A percentile compares a stretch with the other conserved stretches of the same genome.
Conservation (phyloP, 1,284 basidiomycete genomes). For the Sanghuangporus baumii region DNA sequence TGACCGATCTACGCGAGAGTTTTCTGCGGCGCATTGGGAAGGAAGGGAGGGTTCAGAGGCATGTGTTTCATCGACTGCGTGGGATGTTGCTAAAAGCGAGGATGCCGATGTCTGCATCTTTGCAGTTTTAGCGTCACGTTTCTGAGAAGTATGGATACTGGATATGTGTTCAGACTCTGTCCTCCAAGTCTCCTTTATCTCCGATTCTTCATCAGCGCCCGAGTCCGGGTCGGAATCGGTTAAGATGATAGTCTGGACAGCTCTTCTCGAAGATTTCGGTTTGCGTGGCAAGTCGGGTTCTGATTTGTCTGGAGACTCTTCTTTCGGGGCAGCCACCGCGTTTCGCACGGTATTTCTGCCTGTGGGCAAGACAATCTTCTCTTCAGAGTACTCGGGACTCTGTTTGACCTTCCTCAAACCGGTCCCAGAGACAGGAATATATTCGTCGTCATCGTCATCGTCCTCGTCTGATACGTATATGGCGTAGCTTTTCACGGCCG, state of each 20-base stretch:
- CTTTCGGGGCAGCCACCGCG: background rate
- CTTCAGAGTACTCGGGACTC: background rate
- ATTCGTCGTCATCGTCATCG: slow-evolving; percentile 12
- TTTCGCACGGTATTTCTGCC: background rate
- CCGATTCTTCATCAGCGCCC: background rate
- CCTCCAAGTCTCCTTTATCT: background rate
- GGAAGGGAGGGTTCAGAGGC: background rate
- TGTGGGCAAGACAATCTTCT: background rate
- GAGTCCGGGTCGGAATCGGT: slow-evolving; percentile 8
- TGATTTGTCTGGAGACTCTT: background rate
- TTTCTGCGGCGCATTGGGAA: background rate
- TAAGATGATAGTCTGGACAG: slow-evolving; percentile 3
- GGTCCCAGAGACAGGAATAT: background rate
- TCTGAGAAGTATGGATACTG: background rate
- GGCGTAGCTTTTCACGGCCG: background rate
- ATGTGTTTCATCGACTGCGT: background rate
- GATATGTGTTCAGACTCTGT: background rate
- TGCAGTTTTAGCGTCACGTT: background rate
- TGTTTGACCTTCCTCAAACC: background rate
- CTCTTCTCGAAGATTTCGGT: slow-evolving; percentile 4
- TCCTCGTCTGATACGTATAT: slow-evolving; percentile 7
- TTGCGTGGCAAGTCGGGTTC: background rate
- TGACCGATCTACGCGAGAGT: background rate
- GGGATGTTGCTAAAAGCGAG: background rate
- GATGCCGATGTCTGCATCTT: background rate